A percentile compares a stretch with the other conserved stretches of the same genome.
These are phyloP conservation scores for Fusarium sp. DNA, from an alignment of 2,329 filamentous ascomycete species.

Conservation along the genomic window DNA sequence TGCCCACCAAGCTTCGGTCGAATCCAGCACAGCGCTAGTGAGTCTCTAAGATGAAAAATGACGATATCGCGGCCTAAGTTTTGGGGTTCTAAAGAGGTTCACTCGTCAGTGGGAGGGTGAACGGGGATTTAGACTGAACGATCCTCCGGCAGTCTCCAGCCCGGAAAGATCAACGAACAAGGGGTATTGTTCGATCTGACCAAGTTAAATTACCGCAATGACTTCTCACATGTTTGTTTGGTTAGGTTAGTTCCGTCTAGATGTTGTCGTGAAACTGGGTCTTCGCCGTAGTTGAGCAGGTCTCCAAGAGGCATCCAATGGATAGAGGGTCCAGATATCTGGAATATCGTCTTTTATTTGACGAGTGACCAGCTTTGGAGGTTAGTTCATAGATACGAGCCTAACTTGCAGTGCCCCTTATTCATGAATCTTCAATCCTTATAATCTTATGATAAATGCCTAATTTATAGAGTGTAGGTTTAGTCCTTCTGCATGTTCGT, in stretches of 20 bases:
- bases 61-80: constrained; percentile 43
- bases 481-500: neutral
- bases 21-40: constrained; percentile 38
- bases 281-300: constrained; percentile 5
- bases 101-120: constrained; percentile 22
- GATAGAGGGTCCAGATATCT: neutral
- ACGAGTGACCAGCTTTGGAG: neutral
- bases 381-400: neutral
- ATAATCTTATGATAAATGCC: neutral
- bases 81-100: constrained; percentile 20
- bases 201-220: constrained; percentile 14
- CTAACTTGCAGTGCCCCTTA: neutral
- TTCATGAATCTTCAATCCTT: neutral
- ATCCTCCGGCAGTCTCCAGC: constrained; percentile 31
- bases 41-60: constrained; percentile 44
- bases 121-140: constrained; percentile 20
- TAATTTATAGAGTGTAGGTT: neutral
- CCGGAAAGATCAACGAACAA: constrained; percentile 23
- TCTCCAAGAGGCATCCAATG: constrained; percentile 18
- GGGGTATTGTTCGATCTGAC: constrained; percentile 18
- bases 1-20: constrained; percentile 41
- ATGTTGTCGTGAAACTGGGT: constrained; percentile 39
- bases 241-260: constrained; percentile 17
- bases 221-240: constrained; percentile 14
- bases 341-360: neutral